Evolutionary conservation across 2,329 filamentous ascomycete species (phyloP).

Genomic region (Colletotrichum horii): DNA sequence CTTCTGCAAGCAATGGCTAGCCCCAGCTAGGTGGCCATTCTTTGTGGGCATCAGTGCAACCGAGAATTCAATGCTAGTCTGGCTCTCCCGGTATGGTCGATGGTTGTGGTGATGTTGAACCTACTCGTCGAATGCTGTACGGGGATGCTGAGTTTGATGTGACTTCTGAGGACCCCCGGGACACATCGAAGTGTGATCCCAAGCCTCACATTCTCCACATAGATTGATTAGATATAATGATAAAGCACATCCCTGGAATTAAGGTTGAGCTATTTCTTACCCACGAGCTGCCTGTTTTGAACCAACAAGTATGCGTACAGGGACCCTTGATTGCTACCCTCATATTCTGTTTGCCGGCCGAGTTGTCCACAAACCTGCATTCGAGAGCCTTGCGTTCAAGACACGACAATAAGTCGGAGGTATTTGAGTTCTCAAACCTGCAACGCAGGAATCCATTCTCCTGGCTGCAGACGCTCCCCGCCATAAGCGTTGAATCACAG

Average conservation of each 20-base stretch:
- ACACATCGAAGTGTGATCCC: background rate
- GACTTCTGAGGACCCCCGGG: background rate
- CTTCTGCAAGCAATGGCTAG: background rate
- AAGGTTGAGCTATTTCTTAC: background rate
- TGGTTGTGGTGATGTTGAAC: background rate
- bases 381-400: background rate
- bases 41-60: background rate
- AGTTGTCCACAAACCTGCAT: background rate
- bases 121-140: background rate
- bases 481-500: background rate
- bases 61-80: background rate
- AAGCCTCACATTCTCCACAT: background rate
- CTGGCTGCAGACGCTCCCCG: background rate
- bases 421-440: background rate
- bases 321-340: background rate
- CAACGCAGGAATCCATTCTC: background rate
- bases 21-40: background rate
- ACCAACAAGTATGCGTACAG: background rate
- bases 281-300: background rate
- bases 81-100: background rate
- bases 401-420: background rate
- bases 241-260: background rate
- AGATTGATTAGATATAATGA: background rate
- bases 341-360: background rate
- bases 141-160: background rate